Percentiles rank a stretch among this genome's conserved stretches.
These are phyloP conservation scores for Calendula officinalis DNA, from an alignment of 129 eudicot genomes.

Conservation along the genomic window DNA sequence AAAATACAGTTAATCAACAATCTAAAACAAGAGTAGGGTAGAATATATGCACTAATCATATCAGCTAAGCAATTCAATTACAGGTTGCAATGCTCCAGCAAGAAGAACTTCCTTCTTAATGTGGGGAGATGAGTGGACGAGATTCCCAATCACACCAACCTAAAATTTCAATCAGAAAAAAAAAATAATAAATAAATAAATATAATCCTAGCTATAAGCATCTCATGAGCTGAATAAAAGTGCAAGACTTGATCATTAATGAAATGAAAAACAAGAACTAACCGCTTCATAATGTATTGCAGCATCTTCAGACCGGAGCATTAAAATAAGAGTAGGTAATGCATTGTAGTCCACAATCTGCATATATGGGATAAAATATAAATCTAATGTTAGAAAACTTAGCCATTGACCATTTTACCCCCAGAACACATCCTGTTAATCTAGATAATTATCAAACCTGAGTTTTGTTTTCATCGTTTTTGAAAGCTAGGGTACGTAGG, in stretches of 20 bases:
- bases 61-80: conserved; percentile 60
- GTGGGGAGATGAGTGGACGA: conserved; percentile 63
- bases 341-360: conserved; percentile 97
- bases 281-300: conserved; percentile 94
- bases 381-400: conserved; percentile 1
- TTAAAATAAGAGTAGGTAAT: conserved; percentile 72
- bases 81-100: conserved; percentile 73
- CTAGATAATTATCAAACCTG: conserved; percentile 47
- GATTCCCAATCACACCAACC: conserved; percentile 70
- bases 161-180: conserved; percentile 30
- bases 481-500: conserved; percentile 80
- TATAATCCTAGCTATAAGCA: conserved; percentile 15
- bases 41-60: background rate
- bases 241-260: conserved; percentile 9
- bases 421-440: background rate
- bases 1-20: background rate
- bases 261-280: conserved; percentile 19
- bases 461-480: conserved; percentile 82
- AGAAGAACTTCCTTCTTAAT: conserved; percentile 61
- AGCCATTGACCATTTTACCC: background rate
- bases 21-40: background rate
- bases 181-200: too few species aligned
- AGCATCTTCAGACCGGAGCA: conserved; percentile 93
- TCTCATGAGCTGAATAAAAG: conserved; percentile 15
- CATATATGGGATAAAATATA: conserved; percentile 10